A percentile compares a stretch with the other conserved stretches of the same genome.
phyloP scores from a whole-genome alignment of 129 eudicot genomes.

The Flaveria robusta region DNA sequence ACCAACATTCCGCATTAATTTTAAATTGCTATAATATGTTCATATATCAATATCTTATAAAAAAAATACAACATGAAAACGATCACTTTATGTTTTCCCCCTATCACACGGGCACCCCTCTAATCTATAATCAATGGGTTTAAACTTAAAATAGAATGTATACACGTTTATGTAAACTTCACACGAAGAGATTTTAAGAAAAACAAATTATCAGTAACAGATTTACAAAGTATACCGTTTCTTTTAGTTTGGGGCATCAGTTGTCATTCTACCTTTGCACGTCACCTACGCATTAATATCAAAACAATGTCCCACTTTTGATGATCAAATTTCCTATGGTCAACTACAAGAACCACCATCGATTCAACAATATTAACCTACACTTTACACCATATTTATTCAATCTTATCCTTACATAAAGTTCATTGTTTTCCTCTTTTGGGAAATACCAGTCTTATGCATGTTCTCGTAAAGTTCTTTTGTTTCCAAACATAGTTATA shows the following conservation, averaged over 20 bases:
- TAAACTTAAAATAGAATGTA: too few species aligned
- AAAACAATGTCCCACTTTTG: slow-evolving; percentile 27
- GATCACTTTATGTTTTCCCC: too few species aligned
- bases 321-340: slow-evolving; percentile 9
- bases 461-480: slow-evolving; percentile 4
- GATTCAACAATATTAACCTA: slow-evolving; percentile 22
- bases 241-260: slow-evolving; percentile 10
- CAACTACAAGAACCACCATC: slow-evolving; percentile 18
- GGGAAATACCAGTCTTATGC: not conserved
- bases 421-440: slow-evolving; percentile 1
- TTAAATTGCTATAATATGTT: too few species aligned
- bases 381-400: slow-evolving; percentile 23
- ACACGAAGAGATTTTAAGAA: not conserved
- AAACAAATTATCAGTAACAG: not conserved
- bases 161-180: not conserved
- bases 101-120: too few species aligned
- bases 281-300: slow-evolving; percentile 37
- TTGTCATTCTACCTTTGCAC: slow-evolving; percentile 40
- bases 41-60: too few species aligned
- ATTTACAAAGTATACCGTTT: not conserved
- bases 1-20: too few species aligned
- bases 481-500: slow-evolving; percentile 11
- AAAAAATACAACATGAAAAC: too few species aligned
- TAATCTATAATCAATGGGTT: too few species aligned
- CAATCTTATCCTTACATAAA: slow-evolving; percentile 33